Base-by-base conservation (phyloP, 73 alveolate species). In the Breviolum minutum region DNA sequence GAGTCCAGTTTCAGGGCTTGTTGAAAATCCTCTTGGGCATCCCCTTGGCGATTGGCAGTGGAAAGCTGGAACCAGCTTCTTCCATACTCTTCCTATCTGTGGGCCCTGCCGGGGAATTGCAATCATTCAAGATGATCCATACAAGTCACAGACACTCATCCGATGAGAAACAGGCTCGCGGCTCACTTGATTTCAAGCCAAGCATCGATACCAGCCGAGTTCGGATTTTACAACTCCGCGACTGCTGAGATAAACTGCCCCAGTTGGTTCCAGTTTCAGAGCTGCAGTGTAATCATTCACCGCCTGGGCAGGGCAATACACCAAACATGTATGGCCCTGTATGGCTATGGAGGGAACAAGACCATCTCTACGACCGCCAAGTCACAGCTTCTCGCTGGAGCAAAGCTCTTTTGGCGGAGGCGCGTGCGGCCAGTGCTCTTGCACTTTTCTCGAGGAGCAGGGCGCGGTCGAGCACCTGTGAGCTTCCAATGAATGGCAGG, bases 391-490 rank as follows among this genome's bases (percentile, higher is more conserved):
- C 96, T n/a, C 96, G 96, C 76, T 70, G 96, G 32, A 90, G 87
- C 74, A 90, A 40, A n/a, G 96, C 96, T 16, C 96, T 71, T 32
- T 74, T 71, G n/a, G 96, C 96, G 4, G 96, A 62, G 16, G 73
- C 96, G 4, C 96, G 83, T 16, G 96, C 96, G 68, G 96, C 29
- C 29, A 90, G 63, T 29, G 96, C 96, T 32, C 84, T 86, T 0
- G 88, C 17, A 73, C 88, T 29, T 29, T 40, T 22, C 88, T 90
- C 87, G 77, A 90, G 63, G 54, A 90, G 87, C 87, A 90, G 80
- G 40, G 96, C 96, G 61, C 96, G 96, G 74, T 90, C 87, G 74
- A 90, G 69, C 48, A 90, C 96, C 96, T 90, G 77, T 85, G 27
- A 22, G 26, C 81, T 63, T 40, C 54, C 54, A 40, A 40, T 40